Evolutionary conservation across 2,329 filamentous ascomycete species (phyloP).

Genomic region (Cladosporium colombiae): DNA sequence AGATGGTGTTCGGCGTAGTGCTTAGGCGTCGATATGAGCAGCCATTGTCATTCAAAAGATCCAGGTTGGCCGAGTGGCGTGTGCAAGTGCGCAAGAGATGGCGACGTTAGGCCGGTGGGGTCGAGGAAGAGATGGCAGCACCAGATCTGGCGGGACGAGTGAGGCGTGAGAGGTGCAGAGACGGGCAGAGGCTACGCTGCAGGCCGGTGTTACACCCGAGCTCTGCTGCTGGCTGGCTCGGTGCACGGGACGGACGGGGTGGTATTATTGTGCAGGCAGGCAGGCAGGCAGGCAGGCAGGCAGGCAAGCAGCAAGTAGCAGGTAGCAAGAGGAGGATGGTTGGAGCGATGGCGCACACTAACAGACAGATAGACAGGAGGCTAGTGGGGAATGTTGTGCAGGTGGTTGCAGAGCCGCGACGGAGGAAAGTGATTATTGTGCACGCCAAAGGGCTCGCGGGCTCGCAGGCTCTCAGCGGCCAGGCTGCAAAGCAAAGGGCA

Average conservation of each 20-base stretch:
- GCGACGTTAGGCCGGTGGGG: constrained; percentile 6
- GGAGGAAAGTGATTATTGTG: background rate
- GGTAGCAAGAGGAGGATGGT: background rate
- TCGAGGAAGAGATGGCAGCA: constrained; percentile 4
- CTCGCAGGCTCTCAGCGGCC: background rate
- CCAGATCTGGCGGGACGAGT: constrained; percentile 7
- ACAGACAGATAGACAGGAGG: background rate
- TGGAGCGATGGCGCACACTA: background rate
- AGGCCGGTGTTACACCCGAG: constrained; percentile 7
- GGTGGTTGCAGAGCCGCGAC: constrained; percentile 1
- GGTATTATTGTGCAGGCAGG: background rate
- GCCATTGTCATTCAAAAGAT: constrained; percentile 8
- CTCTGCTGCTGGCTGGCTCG: background rate
- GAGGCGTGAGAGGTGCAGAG: background rate
- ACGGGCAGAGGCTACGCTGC: constrained; percentile 13
- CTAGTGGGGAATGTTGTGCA: constrained; percentile 9
- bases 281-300: background rate
- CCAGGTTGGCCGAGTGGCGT: background rate
- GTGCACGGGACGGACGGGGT: constrained; percentile 2
- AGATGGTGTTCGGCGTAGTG: background rate
- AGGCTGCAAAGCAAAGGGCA: background rate
- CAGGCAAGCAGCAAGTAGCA: too few species aligned
- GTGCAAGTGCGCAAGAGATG: background rate
- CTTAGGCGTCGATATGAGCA: constrained; percentile 5
- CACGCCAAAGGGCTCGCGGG: background rate